Percentiles rank a stretch among this genome's conserved stretches.
These are phyloP conservation scores for Sergeia podlipaevii DNA, from an alignment of 208 protist genomes.

Conservation along the genomic window DNA sequence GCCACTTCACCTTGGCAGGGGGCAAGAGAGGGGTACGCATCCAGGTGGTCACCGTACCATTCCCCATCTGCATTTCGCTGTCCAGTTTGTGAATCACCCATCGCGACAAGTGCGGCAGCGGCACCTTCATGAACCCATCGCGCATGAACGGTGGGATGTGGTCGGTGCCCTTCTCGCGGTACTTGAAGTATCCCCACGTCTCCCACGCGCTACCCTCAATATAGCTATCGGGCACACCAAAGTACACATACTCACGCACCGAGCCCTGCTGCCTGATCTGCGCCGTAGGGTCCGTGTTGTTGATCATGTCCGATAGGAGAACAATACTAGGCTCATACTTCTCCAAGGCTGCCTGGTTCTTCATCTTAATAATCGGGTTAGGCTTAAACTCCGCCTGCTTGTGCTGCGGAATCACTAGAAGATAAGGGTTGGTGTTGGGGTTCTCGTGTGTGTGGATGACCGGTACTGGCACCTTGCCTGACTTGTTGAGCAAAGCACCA, in stretches of 20 bases:
- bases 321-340: conserved; percentile 88
- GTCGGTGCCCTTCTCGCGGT: conserved; percentile 49
- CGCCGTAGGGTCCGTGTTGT: conserved; percentile 66
- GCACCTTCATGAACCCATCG: conserved; percentile 74
- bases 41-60: conserved; percentile 66
- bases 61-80: conserved; percentile 80
- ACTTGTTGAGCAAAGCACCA: conserved; percentile 70
- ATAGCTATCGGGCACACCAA: conserved; percentile 85
- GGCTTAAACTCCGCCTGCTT: conserved; percentile 83
- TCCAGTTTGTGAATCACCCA: conserved; percentile 86
- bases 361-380: conserved; percentile 78
- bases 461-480: conserved; percentile 70
- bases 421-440: conserved; percentile 83
- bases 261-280: conserved; percentile 76
- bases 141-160: conserved; percentile 65
- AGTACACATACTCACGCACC: conserved; percentile 82
- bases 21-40: conserved; percentile 64
- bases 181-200: conserved; percentile 84
- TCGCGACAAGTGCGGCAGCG: conserved; percentile 65
- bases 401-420: conserved; percentile 74
- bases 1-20: conserved; percentile 17
- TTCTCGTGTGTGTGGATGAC: conserved; percentile 80
- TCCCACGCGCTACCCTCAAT: conserved; percentile 79
- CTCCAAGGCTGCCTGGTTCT: conserved; percentile 71
- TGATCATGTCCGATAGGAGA: conserved; percentile 81